Percentiles rank a stretch among this genome's conserved stretches.
Evolutionary conservation across 192 early-diverging fungal species (phyloP).

Genomic region (Gonapodya sp.): DNA sequence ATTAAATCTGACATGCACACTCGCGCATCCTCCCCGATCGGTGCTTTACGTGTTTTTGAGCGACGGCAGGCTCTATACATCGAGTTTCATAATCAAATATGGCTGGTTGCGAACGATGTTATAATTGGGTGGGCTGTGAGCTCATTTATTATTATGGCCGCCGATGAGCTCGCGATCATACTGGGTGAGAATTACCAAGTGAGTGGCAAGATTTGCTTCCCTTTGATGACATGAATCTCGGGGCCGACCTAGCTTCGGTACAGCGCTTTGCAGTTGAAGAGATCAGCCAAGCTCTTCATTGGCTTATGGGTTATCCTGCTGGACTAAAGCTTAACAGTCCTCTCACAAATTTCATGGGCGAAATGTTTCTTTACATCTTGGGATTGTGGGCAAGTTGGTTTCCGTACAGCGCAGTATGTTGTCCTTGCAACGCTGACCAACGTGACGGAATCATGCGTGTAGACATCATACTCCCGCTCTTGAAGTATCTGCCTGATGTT

Average conservation of each 20-base stretch:
- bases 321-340: conserved; percentile 95
- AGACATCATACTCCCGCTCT: conserved; percentile 21
- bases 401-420: background rate
- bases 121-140: conserved; percentile 76
- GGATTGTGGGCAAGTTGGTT: conserved; percentile 66
- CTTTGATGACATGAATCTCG: background rate
- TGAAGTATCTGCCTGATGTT: conserved; percentile 37
- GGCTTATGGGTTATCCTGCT: conserved; percentile 87
- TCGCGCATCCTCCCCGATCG: background rate
- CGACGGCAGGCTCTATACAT: background rate
- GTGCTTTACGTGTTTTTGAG: background rate
- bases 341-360: conserved; percentile 77
- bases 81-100: conserved; percentile 85
- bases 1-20: background rate
- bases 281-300: conserved; percentile 63
- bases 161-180: conserved; percentile 38
- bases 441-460: background rate
- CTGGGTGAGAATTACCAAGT: conserved; percentile 41
- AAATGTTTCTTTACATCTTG: conserved; percentile 83
- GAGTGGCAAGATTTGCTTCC: conserved; percentile 11
- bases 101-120: conserved; percentile 89
- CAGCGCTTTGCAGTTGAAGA: conserved; percentile 61
- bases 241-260: background rate
- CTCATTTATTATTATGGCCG: conserved; percentile 54
- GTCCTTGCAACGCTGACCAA: background rate